Evolutionary conservation across 169 alveolate genomes (phyloP), one percentile per base, ranked within the genome.

Genomic region (Cytauxzoon felis): DNA sequence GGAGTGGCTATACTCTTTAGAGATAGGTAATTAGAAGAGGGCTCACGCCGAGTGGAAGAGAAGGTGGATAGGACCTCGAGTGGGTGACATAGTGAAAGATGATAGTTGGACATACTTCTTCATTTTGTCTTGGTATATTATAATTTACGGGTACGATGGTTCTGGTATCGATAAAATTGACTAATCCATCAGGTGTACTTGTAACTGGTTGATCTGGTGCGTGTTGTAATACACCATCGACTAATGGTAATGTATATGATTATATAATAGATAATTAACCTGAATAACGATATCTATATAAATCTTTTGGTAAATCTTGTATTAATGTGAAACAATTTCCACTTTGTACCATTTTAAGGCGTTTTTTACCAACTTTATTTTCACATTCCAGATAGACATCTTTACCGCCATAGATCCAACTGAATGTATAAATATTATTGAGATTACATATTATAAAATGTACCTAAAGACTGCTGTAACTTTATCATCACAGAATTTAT

Each of bases 391-490:
- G 60, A 32, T 76, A 66, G 45, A 76, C 81, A 24, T 64, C 80
- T 3, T 57, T 26, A 9, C 86, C 86, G 3, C 86, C 86, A n/a
- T 64, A 26, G 33, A 34, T 64, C 86, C 86, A 76, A 49, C 75
- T 63, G 26, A 63, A 52, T 6, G 47, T 26, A 43, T 9, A 38
- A 24, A 41, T 13, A 5, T 40, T 43, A 40, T 23, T 59, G 4
- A 26, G 2, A 13, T 23, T 5, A 38, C 23, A 54, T 43, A 24
- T 8, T 18, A n/a, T 36, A 18, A 56, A 27, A 19, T 57, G 18
- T 21, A 59, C 69, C 38, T 59, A 48, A 59, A 59, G 16, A 59
- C 69, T 11, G 38, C 69, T 7, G 69, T 59, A 3, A 59, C 69
- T 9, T 59, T 54, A 43, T 59, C 69, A 24, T 59, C 40, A 3